Percentiles rank a stretch among this genome's conserved stretches.
Evolutionary conservation across 768 basidiomycete species (phyloP).

Genomic region (Suillus lakei): DNA sequence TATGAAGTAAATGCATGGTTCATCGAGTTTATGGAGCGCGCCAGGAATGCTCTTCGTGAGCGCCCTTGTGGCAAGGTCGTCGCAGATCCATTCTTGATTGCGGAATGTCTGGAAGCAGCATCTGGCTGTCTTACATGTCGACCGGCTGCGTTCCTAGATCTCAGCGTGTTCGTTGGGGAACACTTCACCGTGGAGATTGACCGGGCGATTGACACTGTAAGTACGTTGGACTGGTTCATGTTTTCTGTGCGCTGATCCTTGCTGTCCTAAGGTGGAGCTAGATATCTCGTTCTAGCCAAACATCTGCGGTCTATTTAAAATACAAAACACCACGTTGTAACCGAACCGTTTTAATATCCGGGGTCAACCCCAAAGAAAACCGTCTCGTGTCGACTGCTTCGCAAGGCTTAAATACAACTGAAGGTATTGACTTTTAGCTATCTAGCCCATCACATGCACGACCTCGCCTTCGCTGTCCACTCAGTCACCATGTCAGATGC

Average conservation of each 20-base stretch:
- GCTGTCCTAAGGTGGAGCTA: conserved; percentile 31
- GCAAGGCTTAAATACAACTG: not conserved
- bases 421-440: not conserved
- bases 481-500: not conserved
- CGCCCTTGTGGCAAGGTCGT: conserved; percentile 36
- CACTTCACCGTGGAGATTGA: conserved; percentile 35
- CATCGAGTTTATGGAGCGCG: conserved; percentile 40
- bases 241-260: conserved; percentile 15
- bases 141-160: conserved; percentile 33
- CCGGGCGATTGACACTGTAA: conserved; percentile 32
- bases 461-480: not conserved
- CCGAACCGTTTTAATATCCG: not conserved
- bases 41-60: conserved; percentile 34
- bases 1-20: conserved; percentile 41
- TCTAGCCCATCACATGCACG: not conserved
- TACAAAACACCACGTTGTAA: not conserved
- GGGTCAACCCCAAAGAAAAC: not conserved
- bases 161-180: conserved; percentile 37
- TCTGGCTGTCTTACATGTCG: conserved; percentile 34
- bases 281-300: conserved; percentile 31
- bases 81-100: conserved; percentile 34
- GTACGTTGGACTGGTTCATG: not conserved
- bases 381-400: not conserved
- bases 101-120: conserved; percentile 34
- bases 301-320: not conserved